Conservation (phyloP, 2,329 filamentous ascomycete species). For the Talaromyces sp. region DNA sequence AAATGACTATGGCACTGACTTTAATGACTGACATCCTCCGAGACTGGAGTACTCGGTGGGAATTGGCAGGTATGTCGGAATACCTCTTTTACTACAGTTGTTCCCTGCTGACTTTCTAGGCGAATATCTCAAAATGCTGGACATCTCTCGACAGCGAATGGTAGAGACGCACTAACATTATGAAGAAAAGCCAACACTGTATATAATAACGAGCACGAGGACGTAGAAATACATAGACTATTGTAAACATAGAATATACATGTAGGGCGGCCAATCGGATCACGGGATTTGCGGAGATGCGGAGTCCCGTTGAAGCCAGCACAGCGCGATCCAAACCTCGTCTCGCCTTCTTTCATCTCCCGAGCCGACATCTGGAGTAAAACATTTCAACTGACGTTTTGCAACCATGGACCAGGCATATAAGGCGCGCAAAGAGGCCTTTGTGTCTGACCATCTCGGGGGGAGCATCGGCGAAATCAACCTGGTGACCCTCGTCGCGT, state of each 20-base stretch:
- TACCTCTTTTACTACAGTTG: background rate
- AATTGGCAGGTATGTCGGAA: constrained; percentile 9
- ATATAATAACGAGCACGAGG: background rate
- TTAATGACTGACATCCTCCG: constrained; percentile 14
- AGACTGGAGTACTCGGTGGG: constrained; percentile 17
- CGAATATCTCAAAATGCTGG: constrained; percentile 19
- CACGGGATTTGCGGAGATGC: background rate
- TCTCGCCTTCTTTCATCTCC: background rate
- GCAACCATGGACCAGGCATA: constrained; percentile 53
- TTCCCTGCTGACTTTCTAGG: constrained; percentile 1
- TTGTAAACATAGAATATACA: background rate
- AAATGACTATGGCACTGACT: constrained; percentile 14
- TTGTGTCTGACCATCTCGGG: constrained; percentile 85
- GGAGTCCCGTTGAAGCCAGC: background rate
- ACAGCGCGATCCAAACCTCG: background rate
- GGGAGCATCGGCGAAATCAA: constrained; percentile 83
- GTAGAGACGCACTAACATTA: background rate
- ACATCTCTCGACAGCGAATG: constrained; percentile 5
- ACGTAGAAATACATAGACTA: background rate
- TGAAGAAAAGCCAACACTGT: background rate
- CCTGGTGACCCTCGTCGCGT: constrained; percentile 74
- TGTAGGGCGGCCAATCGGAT: background rate
- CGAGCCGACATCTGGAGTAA: background rate
- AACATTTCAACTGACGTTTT: background rate
- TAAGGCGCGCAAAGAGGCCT: constrained; percentile 90